phyloP scores from a whole-genome alignment of 1,139 yeast genomes.

The Meyerozyma carpophila region DNA sequence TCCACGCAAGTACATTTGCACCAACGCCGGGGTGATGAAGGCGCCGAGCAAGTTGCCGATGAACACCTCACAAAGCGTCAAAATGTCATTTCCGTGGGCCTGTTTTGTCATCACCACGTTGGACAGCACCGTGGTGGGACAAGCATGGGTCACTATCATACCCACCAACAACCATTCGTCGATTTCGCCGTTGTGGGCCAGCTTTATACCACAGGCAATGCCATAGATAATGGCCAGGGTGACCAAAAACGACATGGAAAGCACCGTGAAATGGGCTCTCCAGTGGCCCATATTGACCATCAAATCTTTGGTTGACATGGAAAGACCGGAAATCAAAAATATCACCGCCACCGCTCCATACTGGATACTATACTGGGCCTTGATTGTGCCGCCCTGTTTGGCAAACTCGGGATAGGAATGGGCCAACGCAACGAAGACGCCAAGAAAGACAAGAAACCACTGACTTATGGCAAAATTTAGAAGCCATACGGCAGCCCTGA shows the following conservation, averaged over 20 bases:
- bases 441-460: conserved; percentile 76
- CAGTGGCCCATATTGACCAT: conserved; percentile 60
- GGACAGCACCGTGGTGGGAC: conserved; percentile 88
- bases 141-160: conserved; percentile 71
- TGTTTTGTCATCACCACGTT: conserved; percentile 88
- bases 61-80: conserved; percentile 79
- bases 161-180: conserved; percentile 77
- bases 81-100: conserved; percentile 74
- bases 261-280: conserved; percentile 76
- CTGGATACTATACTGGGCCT: conserved; percentile 69
- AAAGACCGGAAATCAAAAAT: conserved; percentile 73
- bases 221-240: conserved; percentile 77
- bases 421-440: conserved; percentile 68
- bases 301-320: conserved; percentile 63
- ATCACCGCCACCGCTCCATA: conserved; percentile 87
- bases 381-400: conserved; percentile 71
- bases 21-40: conserved; percentile 77
- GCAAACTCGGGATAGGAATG: conserved; percentile 79
- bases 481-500: conserved; percentile 7
- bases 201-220: conserved; percentile 59
- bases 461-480: conserved; percentile 28
- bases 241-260: conserved; percentile 63
- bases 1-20: conserved; percentile 61
- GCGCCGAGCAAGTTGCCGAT: conserved; percentile 83
- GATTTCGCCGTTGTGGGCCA: conserved; percentile 51